Base-by-base conservation (phyloP, 495 filamentous ascomycete genomes). In the Apiosordaria backusii region DNA sequence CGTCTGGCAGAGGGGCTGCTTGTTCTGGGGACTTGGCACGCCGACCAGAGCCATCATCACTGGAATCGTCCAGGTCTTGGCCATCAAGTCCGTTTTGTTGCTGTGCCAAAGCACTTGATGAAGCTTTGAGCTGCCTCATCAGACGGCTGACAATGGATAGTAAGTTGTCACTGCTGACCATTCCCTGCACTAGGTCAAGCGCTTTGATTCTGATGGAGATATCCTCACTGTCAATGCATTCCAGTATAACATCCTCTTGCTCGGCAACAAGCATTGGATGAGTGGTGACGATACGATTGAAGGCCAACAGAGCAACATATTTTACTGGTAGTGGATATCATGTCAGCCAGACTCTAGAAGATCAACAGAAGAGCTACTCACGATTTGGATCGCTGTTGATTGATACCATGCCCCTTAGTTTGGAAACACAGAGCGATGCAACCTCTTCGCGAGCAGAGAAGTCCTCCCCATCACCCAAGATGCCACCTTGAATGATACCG, bases 131-230 rank as follows among this genome's bases (percentile, higher is more conserved):
- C 76, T 99, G 95, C 59, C 85, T 83, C 80, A 98, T 88, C 23
- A 99, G 81, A 16, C 91, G 91, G 53, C 91, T 89, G 23, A 98
- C 92, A 22, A 97, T 89, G n/a, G 82, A 82, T 25, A 89, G 83
- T 5, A 99, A 74, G 67, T 91, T 96, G 59, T 96, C 92, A 60
- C 82, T 86, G 70, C 86, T 92, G 66, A 97, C 92, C 91, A 98
- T 97, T 27, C 90, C 91, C 23, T 93, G 89, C 4, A 91, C 91
- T 24, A 99, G 83, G 69, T 98, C 93, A 10, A 99, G 83, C 7
- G 96, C 93, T 70, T 96, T 90, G 67, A 96, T 86, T 62, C 95
- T 89, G 67, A 99, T 98, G n/a, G 94, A 94, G 53, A 99, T 92
- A 74, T 99, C 95, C 4, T 89, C 79, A 78, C 97, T 96, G 68